These are phyloP conservation scores for Verticillium klebahnii DNA, from an alignment of 2,329 filamentous ascomycete genomes.

Conservation along the genomic window DNA sequence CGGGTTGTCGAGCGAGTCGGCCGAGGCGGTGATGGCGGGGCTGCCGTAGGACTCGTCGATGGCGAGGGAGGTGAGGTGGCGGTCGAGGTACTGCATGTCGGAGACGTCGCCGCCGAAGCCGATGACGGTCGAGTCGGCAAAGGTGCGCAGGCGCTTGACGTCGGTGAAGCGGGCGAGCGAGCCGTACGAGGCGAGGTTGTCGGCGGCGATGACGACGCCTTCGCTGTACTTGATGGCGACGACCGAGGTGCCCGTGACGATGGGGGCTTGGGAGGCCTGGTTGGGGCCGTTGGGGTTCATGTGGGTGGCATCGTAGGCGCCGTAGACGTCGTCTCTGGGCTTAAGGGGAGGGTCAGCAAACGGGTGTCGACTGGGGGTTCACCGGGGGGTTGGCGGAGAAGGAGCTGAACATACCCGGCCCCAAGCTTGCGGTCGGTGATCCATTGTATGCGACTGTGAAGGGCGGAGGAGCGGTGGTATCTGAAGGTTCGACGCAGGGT, in stretches of 20 bases:
- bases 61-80: slow-evolving; percentile 79
- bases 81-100: slow-evolving; percentile 98
- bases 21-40: slow-evolving; percentile 34
- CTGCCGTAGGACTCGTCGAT: slow-evolving; percentile 80
- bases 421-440: slow-evolving; percentile 70
- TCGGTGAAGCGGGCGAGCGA: slow-evolving; percentile 95
- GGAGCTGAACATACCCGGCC: slow-evolving; percentile 54
- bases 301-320: slow-evolving; percentile 83
- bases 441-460: slow-evolving; percentile 42
- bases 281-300: slow-evolving; percentile 68
- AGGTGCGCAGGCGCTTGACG: slow-evolving; percentile 89
- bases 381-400: slow-evolving; percentile 11
- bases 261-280: slow-evolving; percentile 84
- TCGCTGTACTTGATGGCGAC: slow-evolving; percentile 93
- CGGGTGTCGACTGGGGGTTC: not conserved
- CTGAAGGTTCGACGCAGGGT: not conserved
- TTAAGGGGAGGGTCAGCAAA: slow-evolving; percentile 32
- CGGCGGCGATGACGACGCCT: slow-evolving; percentile 92
- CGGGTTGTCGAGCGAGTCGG: slow-evolving; percentile 2
- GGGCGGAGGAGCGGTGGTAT: slow-evolving; percentile 1
- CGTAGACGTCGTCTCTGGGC: slow-evolving; percentile 97
- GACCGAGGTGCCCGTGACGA: slow-evolving; percentile 95
- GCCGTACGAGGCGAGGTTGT: slow-evolving; percentile 97
- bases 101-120: slow-evolving; percentile 96
- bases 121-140: slow-evolving; percentile 78